Evolutionary conservation across 192 early-diverging fungal genomes (phyloP).

Genomic region (Backusella sp.): DNA sequence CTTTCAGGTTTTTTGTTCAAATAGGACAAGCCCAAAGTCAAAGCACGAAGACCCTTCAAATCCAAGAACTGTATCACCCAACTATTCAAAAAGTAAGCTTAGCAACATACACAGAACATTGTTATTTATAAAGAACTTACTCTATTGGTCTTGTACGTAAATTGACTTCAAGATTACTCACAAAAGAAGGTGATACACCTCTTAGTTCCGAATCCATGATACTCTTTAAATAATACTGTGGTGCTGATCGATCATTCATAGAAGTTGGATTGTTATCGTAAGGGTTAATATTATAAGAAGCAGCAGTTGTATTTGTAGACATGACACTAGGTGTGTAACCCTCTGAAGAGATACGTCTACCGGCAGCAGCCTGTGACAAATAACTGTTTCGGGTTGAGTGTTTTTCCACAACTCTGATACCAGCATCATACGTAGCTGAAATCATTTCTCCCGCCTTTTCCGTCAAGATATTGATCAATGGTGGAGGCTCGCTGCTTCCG

Average conservation of each 20-base stretch:
- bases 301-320: not conserved
- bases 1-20: slow-evolving; percentile 49
- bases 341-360: not conserved
- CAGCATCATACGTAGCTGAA: slow-evolving; percentile 16
- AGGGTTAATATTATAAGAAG: not conserved
- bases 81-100: slow-evolving; percentile 25
- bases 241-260: slow-evolving; percentile 27
- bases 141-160: slow-evolving; percentile 51
- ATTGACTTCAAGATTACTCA: slow-evolving; percentile 48
- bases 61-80: slow-evolving; percentile 82
- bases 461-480: slow-evolving; percentile 26
- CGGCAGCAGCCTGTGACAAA: not conserved
- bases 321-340: not conserved
- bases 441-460: slow-evolving; percentile 32
- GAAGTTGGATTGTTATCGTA: not conserved
- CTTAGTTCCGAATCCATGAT: slow-evolving; percentile 51
- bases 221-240: slow-evolving; percentile 53
- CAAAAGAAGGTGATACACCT: slow-evolving; percentile 45
- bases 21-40: slow-evolving; percentile 61
- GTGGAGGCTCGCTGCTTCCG: not conserved
- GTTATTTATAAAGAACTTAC: slow-evolving; percentile 27
- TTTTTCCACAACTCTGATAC: slow-evolving; percentile 17
- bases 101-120: not conserved
- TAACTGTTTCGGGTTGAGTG: slow-evolving; percentile 1
- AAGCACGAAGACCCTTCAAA: slow-evolving; percentile 65